Evolutionary conservation across 2,329 filamentous ascomycete species (phyloP).

Genomic region (Chaetomiaceae sp.): DNA sequence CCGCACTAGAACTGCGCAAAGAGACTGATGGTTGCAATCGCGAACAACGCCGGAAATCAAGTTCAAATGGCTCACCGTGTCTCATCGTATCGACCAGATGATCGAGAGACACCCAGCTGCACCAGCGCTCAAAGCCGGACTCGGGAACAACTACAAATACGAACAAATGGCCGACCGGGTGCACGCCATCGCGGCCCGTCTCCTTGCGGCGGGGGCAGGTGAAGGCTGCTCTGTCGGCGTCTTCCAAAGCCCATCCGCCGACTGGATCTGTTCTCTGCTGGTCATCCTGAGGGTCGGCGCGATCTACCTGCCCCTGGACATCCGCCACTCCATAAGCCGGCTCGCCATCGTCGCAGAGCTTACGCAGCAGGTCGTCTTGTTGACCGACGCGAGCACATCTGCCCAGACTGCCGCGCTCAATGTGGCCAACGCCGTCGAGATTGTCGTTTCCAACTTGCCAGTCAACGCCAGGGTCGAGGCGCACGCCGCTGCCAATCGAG

Average conservation of each 20-base stretch:
- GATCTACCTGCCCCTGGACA: constrained; percentile 25
- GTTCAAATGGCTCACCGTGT: neutral
- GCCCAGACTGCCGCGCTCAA: too few relatives aligned
- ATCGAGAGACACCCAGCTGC: neutral
- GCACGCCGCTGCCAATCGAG: neutral
- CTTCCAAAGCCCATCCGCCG: neutral
- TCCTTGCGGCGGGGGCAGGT: neutral
- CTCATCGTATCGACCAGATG: constrained; percentile 6
- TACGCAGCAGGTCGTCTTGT: neutral
- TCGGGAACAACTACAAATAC: constrained; percentile 1
- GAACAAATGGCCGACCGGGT: neutral
- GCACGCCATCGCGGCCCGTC: neutral
- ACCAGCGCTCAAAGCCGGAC: constrained; percentile 1
- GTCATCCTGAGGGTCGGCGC: constrained; percentile 24
- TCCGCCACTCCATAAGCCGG: neutral
- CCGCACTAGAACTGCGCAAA: too few relatives aligned
- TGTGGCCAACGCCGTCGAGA: neutral
- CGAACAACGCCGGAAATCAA: too few relatives aligned
- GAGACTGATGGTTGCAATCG: too few relatives aligned
- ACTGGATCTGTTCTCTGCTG: constrained; percentile 13
- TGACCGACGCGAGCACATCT: neutral
- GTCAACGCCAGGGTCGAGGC: neutral
- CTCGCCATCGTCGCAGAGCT: neutral
- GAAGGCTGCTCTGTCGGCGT: neutral
- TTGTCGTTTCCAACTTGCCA: neutral